Evolutionary conservation across 2,329 filamentous ascomycete species (phyloP), one percentile per base, ranked within the genome.

Genomic region (Ophiostoma sp.): DNA sequence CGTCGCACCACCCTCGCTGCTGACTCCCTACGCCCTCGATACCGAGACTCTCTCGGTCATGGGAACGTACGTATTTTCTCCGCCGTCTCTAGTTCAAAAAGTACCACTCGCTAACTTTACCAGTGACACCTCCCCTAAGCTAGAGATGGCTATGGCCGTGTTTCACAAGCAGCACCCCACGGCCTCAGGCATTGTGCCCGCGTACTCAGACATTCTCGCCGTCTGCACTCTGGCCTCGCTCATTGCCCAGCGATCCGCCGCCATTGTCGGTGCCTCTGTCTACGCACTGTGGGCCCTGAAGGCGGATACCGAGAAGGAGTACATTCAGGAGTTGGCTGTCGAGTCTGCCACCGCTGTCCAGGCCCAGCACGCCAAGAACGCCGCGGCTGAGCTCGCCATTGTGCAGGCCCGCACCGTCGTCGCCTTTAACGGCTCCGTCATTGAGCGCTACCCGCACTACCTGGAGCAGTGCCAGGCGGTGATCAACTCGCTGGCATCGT

Each of bases 351-450:
- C 17, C 15, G 42, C 11, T 15, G 12, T 25, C 33, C 55, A 48
- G 19, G 19, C 36, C 19, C 19, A 70, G 4, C 78, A 77, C 42
- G 83, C 84, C 31, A 82, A 85, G 0, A 86, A 88, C 74, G 84
- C 85, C 6, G 87, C 87, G 75, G 83, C 82, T 1, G 80, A 83
- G 59, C 79, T 86, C 8, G 78, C 79, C 33, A 75, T 79, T 7
- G 72, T 76, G 45, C 82, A 83, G 73, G 52, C 69, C 12, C 82
- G 83, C 72, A 90, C 88, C 2, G 86, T 88, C 1, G 88, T 95
- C n/a, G 91, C 91, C 3, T 95, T 91, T 81, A 94, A 93, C 78
- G 93, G 93, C 61, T 92, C 90, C 36, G 92, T 95, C 69, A 90
- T 95, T 70, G 92, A 95, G 81, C 90, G 91, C 77, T 95, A 95